Conservation (phyloP, 768 basidiomycete species). For the Porpolomopsis calyptriformis region DNA sequence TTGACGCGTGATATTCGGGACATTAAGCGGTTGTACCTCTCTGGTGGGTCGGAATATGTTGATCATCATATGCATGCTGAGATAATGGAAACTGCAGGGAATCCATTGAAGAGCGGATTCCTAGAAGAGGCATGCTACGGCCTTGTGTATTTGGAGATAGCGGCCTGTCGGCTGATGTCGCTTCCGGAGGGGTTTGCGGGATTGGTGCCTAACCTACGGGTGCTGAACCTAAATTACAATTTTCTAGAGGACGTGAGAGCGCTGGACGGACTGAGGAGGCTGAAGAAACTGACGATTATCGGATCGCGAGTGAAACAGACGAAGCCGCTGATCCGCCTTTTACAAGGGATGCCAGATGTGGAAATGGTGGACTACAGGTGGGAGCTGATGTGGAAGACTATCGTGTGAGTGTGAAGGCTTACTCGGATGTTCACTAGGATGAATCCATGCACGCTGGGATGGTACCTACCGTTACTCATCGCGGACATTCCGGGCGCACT, state of each 20-base stretch:
- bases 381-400: slow-evolving; percentile 9
- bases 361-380: slow-evolving; percentile 89
- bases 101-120: slow-evolving; percentile 52
- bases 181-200: slow-evolving; percentile 60
- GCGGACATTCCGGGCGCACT: slow-evolving; percentile 55
- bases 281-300: slow-evolving; percentile 80
- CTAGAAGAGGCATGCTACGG: slow-evolving; percentile 74
- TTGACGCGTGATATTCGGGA: slow-evolving; percentile 72
- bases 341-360: slow-evolving; percentile 64
- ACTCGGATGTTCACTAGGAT: slow-evolving; percentile 35
- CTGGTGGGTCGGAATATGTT: slow-evolving; percentile 41
- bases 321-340: slow-evolving; percentile 58
- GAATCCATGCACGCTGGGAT: slow-evolving; percentile 95
- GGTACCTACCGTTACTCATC: slow-evolving; percentile 85
- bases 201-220: slow-evolving; percentile 75
- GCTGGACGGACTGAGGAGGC: slow-evolving; percentile 59
- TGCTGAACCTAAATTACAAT: slow-evolving; percentile 95
- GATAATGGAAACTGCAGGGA: slow-evolving; percentile 40
- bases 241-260: slow-evolving; percentile 67
- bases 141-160: slow-evolving; percentile 85
- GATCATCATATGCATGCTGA: slow-evolving; percentile 11
- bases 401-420: not conserved
- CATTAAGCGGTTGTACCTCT: slow-evolving; percentile 89
- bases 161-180: slow-evolving; percentile 66
- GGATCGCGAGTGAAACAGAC: slow-evolving; percentile 72